Percentiles rank a stretch among this genome's conserved stretches.
phyloP scores from a whole-genome alignment of 805 yeast species.

The Grigorovia humatica region DNA sequence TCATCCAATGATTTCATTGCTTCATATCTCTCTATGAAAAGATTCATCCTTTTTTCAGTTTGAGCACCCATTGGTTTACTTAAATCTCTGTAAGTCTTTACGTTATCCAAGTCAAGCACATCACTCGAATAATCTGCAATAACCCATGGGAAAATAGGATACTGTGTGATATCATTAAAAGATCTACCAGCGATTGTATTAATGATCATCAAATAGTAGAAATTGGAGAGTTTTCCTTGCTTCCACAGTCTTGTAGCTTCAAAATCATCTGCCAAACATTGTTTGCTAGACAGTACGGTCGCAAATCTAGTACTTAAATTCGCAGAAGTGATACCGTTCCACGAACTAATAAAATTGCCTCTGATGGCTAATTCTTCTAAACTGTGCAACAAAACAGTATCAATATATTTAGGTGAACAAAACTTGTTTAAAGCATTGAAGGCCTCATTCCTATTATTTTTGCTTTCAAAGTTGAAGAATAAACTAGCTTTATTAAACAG shows the following conservation, averaged over 20 bases:
- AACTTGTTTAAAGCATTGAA: slow-evolving; percentile 39
- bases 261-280: slow-evolving; percentile 15
- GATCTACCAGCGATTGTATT: slow-evolving; percentile 85
- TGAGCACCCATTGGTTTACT: slow-evolving; percentile 93
- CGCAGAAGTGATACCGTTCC: slow-evolving; percentile 26
- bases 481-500: slow-evolving; percentile 65
- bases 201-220: slow-evolving; percentile 66
- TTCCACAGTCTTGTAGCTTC: slow-evolving; percentile 63
- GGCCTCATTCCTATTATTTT: slow-evolving; percentile 45
- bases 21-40: slow-evolving; percentile 62
- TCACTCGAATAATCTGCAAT: slow-evolving; percentile 72
- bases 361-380: slow-evolving; percentile 36
- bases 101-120: slow-evolving; percentile 52
- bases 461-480: slow-evolving; percentile 52
- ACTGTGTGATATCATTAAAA: slow-evolving; percentile 79
- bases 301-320: slow-evolving; percentile 35
- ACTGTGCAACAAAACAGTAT: slow-evolving; percentile 44
- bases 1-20: slow-evolving; percentile 57
- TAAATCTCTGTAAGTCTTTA: slow-evolving; percentile 58
- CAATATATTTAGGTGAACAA: slow-evolving; percentile 42
- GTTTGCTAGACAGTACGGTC: slow-evolving; percentile 28
- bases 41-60: slow-evolving; percentile 42
- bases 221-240: slow-evolving; percentile 70
- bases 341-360: slow-evolving; percentile 26
- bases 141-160: slow-evolving; percentile 90